Evolutionary conservation across 805 yeast species (phyloP).

Genomic region (Grigorovia humatica): DNA sequence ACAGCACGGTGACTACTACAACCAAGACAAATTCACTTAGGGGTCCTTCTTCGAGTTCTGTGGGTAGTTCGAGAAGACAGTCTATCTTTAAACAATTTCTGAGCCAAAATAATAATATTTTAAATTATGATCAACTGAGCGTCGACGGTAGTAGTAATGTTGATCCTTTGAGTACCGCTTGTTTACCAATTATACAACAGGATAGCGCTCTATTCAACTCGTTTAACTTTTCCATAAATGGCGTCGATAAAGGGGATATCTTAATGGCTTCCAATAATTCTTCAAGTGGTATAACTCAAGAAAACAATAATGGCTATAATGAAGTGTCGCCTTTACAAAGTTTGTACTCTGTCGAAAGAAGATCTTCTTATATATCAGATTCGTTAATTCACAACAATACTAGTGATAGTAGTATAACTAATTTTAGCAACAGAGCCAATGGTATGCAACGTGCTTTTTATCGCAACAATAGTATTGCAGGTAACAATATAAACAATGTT

Average conservation of each 20-base stretch:
- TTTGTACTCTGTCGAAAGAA: constrained; percentile 37
- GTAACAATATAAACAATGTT: background rate
- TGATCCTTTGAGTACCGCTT: background rate
- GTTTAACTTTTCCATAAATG: background rate
- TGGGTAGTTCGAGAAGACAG: constrained; percentile 6
- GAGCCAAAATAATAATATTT: background rate
- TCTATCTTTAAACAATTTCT: constrained; percentile 7
- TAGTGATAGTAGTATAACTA: constrained; percentile 2
- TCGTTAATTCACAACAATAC: constrained; percentile 32
- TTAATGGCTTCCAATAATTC: background rate
- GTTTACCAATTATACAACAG: background rate
- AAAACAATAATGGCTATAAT: background rate
- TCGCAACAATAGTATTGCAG: background rate
- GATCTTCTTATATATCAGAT: constrained; percentile 71
- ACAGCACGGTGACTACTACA: background rate
- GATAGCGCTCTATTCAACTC: background rate
- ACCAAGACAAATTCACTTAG: background rate
- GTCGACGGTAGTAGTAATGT: background rate
- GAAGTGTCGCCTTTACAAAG: background rate
- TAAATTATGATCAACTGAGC: background rate
- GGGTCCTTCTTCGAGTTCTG: background rate
- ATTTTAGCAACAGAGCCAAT: background rate
- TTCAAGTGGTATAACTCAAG: background rate
- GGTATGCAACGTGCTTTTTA: background rate
- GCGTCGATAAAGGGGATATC: background rate